Conservation (phyloP, 192 early-diverging fungal genomes). For the Oehlia diaphana region DNA sequence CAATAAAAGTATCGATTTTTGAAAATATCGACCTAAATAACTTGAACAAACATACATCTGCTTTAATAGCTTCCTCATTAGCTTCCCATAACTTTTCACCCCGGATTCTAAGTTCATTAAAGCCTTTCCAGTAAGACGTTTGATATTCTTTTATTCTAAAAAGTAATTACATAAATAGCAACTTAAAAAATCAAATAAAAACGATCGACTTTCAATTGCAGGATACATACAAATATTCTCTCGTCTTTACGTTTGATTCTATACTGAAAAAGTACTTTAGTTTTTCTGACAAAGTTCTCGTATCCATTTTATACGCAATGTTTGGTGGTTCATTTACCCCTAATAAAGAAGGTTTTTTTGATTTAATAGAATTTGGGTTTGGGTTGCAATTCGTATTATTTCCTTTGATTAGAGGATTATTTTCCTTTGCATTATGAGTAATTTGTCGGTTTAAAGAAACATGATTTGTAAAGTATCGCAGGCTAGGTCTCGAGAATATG, state of each 20-base stretch:
- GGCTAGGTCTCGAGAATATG: background rate
- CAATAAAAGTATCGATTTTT: background rate
- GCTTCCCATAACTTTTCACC: conserved; percentile 27
- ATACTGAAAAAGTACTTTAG: background rate
- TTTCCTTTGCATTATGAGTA: background rate
- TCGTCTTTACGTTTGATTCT: background rate
- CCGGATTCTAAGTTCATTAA: conserved; percentile 4
- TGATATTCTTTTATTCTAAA: conserved; percentile 22
- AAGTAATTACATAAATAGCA: background rate
- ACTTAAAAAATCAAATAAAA: background rate
- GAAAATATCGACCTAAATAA: background rate
- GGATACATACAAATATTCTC: background rate
- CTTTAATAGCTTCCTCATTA: background rate
- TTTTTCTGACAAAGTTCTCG: background rate
- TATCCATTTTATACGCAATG: background rate
- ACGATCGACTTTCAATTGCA: background rate
- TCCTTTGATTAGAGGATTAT: too few relatives aligned
- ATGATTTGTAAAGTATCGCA: background rate
- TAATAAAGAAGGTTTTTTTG: background rate
- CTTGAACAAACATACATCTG: background rate
- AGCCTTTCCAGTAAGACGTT: conserved; percentile 19
- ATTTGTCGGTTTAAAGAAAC: background rate
- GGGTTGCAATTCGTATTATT: background rate
- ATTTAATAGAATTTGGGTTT: too few relatives aligned
- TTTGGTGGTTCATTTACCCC: background rate